These are phyloP conservation scores for Rhynchosporium graminicola DNA, from an alignment of 2,329 filamentous ascomycete species.

Conservation along the genomic window DNA sequence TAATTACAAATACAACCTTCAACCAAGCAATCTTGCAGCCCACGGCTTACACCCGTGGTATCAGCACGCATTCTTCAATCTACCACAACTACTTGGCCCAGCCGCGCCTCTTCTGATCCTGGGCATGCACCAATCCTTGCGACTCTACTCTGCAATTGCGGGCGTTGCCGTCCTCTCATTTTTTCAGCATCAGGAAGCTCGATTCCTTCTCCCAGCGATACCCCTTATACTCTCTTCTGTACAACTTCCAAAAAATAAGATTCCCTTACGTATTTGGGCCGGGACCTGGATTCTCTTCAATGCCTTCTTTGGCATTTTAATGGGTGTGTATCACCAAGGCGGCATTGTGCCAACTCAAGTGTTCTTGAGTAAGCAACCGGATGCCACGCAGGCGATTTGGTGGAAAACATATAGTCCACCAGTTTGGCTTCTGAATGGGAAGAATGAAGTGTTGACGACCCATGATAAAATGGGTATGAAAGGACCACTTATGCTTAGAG, in stretches of 20 bases:
- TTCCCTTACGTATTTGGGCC: slow-evolving; percentile 55
- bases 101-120: slow-evolving; percentile 62
- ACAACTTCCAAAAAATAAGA: slow-evolving; percentile 59
- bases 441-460: slow-evolving; percentile 70
- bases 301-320: slow-evolving; percentile 64
- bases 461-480: slow-evolving; percentile 73
- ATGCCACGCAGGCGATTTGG: slow-evolving; percentile 69
- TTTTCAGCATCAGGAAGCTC: slow-evolving; percentile 78
- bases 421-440: slow-evolving; percentile 76
- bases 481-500: slow-evolving; percentile 58
- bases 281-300: slow-evolving; percentile 71
- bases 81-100: slow-evolving; percentile 72
- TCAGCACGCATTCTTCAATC: slow-evolving; percentile 71
- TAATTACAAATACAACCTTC: slow-evolving; percentile 74
- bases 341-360: slow-evolving; percentile 75
- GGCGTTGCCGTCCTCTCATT: slow-evolving; percentile 70
- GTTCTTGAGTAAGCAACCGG: slow-evolving; percentile 67
- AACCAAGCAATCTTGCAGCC: slow-evolving; percentile 67
- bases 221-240: slow-evolving; percentile 77
- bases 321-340: slow-evolving; percentile 82
- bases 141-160: slow-evolving; percentile 72
- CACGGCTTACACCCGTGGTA: slow-evolving; percentile 80
- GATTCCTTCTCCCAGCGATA: slow-evolving; percentile 74
- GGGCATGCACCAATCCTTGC: slow-evolving; percentile 57
- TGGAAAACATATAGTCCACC: slow-evolving; percentile 87